phyloP scores from a whole-genome alignment of 106 monocot species.

The Dendrobium chrysotoxum region DNA sequence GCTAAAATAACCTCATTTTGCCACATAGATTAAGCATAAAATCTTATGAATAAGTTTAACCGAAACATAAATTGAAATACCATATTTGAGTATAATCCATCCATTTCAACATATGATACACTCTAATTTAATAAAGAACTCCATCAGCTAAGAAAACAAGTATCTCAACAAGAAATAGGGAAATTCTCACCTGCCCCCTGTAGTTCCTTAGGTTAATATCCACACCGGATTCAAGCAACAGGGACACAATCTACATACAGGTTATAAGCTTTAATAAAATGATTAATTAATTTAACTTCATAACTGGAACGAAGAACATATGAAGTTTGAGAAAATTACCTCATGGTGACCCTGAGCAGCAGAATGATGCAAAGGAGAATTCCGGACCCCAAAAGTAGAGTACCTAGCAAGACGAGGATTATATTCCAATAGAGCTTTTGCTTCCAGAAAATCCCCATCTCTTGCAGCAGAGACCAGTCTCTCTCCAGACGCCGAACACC shows the following conservation, averaged over 20 bases:
- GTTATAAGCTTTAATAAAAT: neutral
- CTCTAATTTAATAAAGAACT: neutral
- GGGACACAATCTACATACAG: constrained; percentile 34
- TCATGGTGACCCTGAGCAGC: constrained; percentile 91
- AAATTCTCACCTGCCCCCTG: constrained; percentile 45
- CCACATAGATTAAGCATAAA: neutral
- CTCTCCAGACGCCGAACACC: constrained; percentile 94
- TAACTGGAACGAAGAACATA: neutral
- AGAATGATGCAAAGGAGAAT: constrained; percentile 93
- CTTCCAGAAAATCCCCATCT: constrained; percentile 93
- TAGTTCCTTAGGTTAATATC: constrained; percentile 57
- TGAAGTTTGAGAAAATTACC: constrained; percentile 24
- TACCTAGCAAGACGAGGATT: constrained; percentile 90
- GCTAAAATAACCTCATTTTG: neutral
- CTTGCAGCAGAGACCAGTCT: constrained; percentile 92
- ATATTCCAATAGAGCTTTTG: constrained; percentile 81
- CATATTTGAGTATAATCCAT: neutral
- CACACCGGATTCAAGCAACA: constrained; percentile 57
- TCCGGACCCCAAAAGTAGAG: constrained; percentile 88
- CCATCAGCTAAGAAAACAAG: neutral
- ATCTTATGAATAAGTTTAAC: neutral
- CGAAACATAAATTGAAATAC: neutral
- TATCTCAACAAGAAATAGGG: neutral
- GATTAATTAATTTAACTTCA: no score
- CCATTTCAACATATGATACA: neutral